Percentiles rank a stretch among this genome's conserved stretches.
Conservation (phyloP, 1,284 basidiomycete genomes). For the Hortiboletus rubellus region DNA sequence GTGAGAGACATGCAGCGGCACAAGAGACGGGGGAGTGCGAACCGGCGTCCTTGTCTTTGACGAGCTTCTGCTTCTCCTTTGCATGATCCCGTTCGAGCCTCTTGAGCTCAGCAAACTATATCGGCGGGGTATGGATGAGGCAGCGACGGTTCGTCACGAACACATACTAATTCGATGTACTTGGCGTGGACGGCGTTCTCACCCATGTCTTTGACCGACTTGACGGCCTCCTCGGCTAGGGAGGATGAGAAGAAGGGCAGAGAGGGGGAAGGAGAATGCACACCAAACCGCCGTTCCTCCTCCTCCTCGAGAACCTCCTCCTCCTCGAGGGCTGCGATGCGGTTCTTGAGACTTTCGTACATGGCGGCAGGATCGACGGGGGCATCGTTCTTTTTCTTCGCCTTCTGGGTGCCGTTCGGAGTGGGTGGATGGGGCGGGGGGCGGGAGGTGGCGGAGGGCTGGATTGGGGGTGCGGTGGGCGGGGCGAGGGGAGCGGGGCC, state of each 20-base stretch:
- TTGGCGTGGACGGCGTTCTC: slow-evolving; percentile 79
- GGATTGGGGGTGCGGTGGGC: slow-evolving; percentile 42
- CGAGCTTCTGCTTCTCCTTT: slow-evolving; percentile 83
- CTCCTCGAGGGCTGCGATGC: slow-evolving; percentile 82
- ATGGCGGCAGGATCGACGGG: slow-evolving; percentile 77
- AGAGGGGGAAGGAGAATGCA: slow-evolving; percentile 29
- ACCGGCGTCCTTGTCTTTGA: slow-evolving; percentile 86
- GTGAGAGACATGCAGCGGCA: slow-evolving; percentile 12
- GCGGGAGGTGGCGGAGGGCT: slow-evolving; percentile 31
- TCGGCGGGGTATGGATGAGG: slow-evolving; percentile 22
- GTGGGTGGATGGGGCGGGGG: slow-evolving; percentile 33
- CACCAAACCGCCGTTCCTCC: slow-evolving; percentile 73
- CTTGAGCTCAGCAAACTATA: slow-evolving; percentile 80
- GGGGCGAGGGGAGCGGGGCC: slow-evolving; percentile 59
- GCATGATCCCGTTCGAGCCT: slow-evolving; percentile 80
- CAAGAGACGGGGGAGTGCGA: slow-evolving; percentile 25
- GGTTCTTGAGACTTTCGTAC: slow-evolving; percentile 81
- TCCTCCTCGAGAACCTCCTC: slow-evolving; percentile 81
- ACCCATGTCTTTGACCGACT: slow-evolving; percentile 73
- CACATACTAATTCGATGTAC: slow-evolving; percentile 76
- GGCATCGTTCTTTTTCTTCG: slow-evolving; percentile 67
- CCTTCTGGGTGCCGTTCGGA: slow-evolving; percentile 51
- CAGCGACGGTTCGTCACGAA: slow-evolving; percentile 13
- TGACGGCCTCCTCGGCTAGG: slow-evolving; percentile 79
- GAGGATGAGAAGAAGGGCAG: slow-evolving; percentile 12